These are phyloP conservation scores for Ceriops zippeliana DNA, from an alignment of 345 rosid species.

Conservation along the genomic window DNA sequence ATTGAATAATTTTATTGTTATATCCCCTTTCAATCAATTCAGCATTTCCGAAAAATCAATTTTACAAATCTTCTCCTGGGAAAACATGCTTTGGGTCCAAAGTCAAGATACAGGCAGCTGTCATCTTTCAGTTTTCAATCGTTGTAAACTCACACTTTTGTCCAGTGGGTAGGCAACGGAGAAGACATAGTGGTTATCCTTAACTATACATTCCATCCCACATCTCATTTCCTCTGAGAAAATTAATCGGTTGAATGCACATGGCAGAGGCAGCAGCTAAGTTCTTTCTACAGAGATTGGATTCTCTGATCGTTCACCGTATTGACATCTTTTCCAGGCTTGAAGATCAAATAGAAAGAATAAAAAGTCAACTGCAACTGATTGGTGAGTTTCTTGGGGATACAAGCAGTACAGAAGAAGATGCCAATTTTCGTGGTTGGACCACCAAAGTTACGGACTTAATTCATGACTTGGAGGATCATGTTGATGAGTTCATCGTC, in stretches of 20 bases:
- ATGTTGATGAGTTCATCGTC: conserved; percentile 27
- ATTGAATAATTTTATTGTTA: no score
- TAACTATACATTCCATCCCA: not conserved
- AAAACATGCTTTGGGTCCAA: no score
- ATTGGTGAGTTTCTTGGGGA: conserved; percentile 10
- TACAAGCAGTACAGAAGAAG: conserved; percentile 4
- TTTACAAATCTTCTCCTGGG: no score
- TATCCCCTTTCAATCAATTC: no score
- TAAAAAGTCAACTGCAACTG: conserved; percentile 11
- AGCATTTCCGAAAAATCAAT: no score
- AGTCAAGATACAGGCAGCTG: no score
- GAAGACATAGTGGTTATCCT: no score
- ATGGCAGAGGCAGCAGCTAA: conserved; percentile 32
- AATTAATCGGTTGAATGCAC: not conserved
- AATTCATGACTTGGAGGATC: conserved; percentile 24
- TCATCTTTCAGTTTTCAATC: no score
- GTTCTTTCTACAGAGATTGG: conserved; percentile 32
- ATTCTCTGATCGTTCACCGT: conserved; percentile 14
- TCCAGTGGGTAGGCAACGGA: no score
- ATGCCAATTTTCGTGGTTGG: conserved; percentile 16
- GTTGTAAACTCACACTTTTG: no score
- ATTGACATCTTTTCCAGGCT: conserved; percentile 19
- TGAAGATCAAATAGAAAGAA: conserved; percentile 12
- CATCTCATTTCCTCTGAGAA: not conserved
- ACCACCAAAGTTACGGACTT: conserved; percentile 3